Conservation (phyloP, 2,329 filamentous ascomycete species). For the Xylariales sp. region DNA sequence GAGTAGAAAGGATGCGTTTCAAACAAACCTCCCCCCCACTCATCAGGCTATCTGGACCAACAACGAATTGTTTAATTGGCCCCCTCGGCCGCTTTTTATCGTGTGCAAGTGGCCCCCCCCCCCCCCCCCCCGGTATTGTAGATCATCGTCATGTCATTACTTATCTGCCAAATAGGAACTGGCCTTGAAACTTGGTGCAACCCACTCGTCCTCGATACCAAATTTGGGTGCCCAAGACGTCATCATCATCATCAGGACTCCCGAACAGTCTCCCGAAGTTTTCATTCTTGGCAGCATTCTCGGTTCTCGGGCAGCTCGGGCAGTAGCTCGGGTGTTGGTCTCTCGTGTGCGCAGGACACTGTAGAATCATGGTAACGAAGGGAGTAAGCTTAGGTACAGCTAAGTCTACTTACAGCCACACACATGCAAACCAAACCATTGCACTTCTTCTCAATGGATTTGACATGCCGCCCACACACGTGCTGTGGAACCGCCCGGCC, state of each 20-base stretch:
- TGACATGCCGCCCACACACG: too few relatives aligned
- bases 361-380: too few relatives aligned
- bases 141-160: slow-evolving; percentile 29
- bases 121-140: not conserved
- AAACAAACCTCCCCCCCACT: slow-evolving; percentile 2
- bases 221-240: slow-evolving; percentile 31
- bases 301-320: not conserved
- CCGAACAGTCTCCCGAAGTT: slow-evolving; percentile 14
- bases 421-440: too few relatives aligned
- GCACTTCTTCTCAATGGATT: too few relatives aligned
- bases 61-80: slow-evolving; percentile 9
- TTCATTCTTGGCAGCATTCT: slow-evolving; percentile 24
- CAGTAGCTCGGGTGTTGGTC: too few relatives aligned
- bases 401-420: too few relatives aligned
- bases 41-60: not conserved
- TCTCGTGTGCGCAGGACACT: too few relatives aligned
- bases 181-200: slow-evolving; percentile 18
- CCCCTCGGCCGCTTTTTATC: slow-evolving; percentile 20
- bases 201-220: slow-evolving; percentile 26
- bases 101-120: not conserved
- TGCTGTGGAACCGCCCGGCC: too few relatives aligned
- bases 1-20: slow-evolving; percentile 20
- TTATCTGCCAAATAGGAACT: slow-evolving; percentile 22
- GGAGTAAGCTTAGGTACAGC: too few relatives aligned
- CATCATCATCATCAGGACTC: slow-evolving; percentile 33